A percentile compares a stretch with the other conserved stretches of the same genome.
Conservation (phyloP, 495 filamentous ascomycete species). For the Neurospora sp. region DNA sequence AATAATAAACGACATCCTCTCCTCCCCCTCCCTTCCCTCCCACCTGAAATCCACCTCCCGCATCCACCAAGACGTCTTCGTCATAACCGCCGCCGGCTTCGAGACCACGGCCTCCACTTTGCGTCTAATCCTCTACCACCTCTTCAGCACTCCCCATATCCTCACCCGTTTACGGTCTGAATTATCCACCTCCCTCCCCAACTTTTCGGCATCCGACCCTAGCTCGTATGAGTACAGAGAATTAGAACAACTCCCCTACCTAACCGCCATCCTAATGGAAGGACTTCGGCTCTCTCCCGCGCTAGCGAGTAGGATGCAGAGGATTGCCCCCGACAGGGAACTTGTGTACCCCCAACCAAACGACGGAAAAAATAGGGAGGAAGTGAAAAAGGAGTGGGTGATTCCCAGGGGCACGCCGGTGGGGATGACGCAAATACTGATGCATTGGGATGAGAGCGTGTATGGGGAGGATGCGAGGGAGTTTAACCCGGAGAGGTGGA, state of each 20-base stretch:
- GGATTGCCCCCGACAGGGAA: constrained; percentile 25
- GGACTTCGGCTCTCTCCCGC: constrained; percentile 26
- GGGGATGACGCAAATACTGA: constrained; percentile 23
- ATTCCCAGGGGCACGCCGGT: constrained; percentile 35
- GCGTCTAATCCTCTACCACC: constrained; percentile 15
- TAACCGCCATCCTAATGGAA: constrained; percentile 27
- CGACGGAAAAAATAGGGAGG: not conserved
- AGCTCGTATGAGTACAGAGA: not conserved
- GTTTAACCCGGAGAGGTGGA: constrained; percentile 15
- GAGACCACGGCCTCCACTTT: constrained; percentile 19
- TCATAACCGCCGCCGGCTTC: constrained; percentile 15
- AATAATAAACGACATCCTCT: constrained; percentile 19
- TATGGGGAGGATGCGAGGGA: constrained; percentile 9
- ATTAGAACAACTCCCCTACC: constrained; percentile 26
- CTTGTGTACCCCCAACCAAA: constrained; percentile 20
- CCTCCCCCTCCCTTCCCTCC: constrained; percentile 13
- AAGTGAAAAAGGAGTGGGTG: constrained; percentile 22
- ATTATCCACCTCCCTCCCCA: not conserved
- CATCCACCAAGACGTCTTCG: constrained; percentile 13
- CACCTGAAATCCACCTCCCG: constrained; percentile 17
- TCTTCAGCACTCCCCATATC: constrained; percentile 13
- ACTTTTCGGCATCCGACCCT: not conserved
- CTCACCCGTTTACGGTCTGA: constrained; percentile 14
- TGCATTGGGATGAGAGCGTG: constrained; percentile 19
- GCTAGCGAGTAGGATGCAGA: constrained; percentile 24